phyloP scores from a whole-genome alignment of 768 basidiomycete genomes.

The Trametes gibbosa region DNA sequence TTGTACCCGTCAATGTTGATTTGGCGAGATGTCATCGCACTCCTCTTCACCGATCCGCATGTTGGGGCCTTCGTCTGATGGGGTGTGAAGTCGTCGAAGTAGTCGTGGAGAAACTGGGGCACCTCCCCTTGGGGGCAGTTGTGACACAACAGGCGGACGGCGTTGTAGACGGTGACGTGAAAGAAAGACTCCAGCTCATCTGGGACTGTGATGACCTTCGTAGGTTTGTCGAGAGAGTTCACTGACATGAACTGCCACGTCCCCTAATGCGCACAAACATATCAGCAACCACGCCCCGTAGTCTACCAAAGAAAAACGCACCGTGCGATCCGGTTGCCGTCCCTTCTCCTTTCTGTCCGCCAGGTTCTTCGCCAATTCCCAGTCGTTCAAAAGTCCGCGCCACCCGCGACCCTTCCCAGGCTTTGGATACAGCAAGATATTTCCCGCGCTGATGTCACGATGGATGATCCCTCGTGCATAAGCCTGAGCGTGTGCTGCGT shows the following conservation, averaged over 20 bases:
- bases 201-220: not conserved
- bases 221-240: not conserved
- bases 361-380: conserved; percentile 4
- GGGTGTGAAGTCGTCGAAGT: not conserved
- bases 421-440: not conserved
- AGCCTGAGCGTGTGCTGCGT: not conserved
- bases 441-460: conserved; percentile 12
- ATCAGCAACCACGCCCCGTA: not conserved
- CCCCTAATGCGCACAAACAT: not conserved
- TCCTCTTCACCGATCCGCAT: not conserved
- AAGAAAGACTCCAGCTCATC: conserved; percentile 14
- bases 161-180: conserved; percentile 1
- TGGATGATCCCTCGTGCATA: conserved; percentile 3
- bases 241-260: conserved; percentile 14
- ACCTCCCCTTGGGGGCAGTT: conserved; percentile 10
- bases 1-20: not conserved
- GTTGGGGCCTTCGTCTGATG: not conserved
- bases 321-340: conserved; percentile 6
- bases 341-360: not conserved
- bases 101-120: conserved; percentile 10
- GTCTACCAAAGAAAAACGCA: not conserved
- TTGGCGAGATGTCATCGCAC: not conserved
- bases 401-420: not conserved
- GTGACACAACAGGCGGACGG: conserved; percentile 14
- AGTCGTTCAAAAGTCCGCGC: not conserved